These are phyloP conservation scores for Nicotiana attenuata DNA, from an alignment of 257 asterid species.

Conservation along the genomic window DNA sequence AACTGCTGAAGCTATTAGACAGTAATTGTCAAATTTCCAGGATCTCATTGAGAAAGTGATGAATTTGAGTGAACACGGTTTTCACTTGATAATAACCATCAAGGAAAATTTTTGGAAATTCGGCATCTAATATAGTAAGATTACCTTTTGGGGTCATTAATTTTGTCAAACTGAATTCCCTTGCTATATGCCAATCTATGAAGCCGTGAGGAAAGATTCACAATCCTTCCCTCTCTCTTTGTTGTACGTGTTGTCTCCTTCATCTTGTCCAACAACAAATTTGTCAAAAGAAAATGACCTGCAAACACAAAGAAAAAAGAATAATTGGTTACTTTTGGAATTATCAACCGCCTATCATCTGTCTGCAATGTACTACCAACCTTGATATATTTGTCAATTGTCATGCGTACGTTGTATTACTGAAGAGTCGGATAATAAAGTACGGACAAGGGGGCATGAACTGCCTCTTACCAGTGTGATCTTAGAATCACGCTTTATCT, in stretches of 20 bases:
- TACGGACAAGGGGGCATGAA: background rate
- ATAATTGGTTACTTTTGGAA: background rate
- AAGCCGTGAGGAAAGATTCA: slow-evolving; percentile 71
- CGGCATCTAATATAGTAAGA: background rate
- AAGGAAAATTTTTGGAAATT: too few relatives aligned
- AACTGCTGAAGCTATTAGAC: background rate
- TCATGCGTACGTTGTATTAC: background rate
- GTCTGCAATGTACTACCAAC: background rate
- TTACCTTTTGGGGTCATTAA: slow-evolving; percentile 59
- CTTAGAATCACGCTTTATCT: background rate
- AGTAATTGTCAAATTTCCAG: background rate
- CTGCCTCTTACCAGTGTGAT: background rate
- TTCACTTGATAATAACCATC: background rate
- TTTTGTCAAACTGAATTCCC: slow-evolving; percentile 62
- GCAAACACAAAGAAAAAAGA: slow-evolving; percentile 23
- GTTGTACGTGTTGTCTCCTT: slow-evolving; percentile 51
- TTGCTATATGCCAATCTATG: slow-evolving; percentile 45
- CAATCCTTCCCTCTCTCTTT: slow-evolving; percentile 80
- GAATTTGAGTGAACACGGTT: background rate
- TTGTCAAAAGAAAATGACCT: slow-evolving; percentile 88
- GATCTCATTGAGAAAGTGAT: background rate
- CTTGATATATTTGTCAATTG: background rate
- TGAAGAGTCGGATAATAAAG: background rate
- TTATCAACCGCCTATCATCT: background rate
- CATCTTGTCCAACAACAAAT: slow-evolving; percentile 72